phyloP scores from a whole-genome alignment of 441 rosid genomes.

The Adansonia rubrostipa region DNA sequence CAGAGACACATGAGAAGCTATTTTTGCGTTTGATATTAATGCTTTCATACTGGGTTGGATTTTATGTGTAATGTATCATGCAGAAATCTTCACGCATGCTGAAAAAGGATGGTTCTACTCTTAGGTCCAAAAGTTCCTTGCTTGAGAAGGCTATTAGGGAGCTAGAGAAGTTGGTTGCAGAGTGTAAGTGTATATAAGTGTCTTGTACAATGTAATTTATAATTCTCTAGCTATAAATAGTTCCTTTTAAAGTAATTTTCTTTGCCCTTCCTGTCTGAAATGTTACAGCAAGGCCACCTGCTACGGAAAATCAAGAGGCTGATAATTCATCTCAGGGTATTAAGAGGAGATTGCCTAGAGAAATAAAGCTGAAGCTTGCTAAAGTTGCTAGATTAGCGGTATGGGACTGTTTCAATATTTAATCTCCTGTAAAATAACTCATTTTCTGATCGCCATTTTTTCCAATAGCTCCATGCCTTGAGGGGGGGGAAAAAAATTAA shows the following conservation, averaged over 20 bases:
- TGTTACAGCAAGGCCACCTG: constrained; percentile 13
- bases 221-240: neutral
- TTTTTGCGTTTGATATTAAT: neutral
- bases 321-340: constrained; percentile 3
- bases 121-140: constrained; percentile 60
- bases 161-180: constrained; percentile 85
- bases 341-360: neutral
- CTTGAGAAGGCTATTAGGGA: constrained; percentile 93
- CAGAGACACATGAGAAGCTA: constrained; percentile 4
- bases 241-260: neutral
- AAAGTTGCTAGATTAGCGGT: neutral
- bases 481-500: neutral
- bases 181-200: constrained; percentile 65
- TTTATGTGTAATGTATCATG: constrained; percentile 28
- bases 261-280: neutral
- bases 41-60: constrained; percentile 23
- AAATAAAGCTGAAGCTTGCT: neutral
- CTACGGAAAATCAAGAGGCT: constrained; percentile 12
- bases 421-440: neutral
- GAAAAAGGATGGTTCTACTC: constrained; percentile 65
- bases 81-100: constrained; percentile 60
- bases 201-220: constrained; percentile 9
- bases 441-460: neutral
- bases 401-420: neutral
- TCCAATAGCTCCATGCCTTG: neutral